A percentile compares a stretch with the other conserved stretches of the same genome.
phyloP scores from a whole-genome alignment of 345 rosid genomes.

The Gossypium longicalyx region DNA sequence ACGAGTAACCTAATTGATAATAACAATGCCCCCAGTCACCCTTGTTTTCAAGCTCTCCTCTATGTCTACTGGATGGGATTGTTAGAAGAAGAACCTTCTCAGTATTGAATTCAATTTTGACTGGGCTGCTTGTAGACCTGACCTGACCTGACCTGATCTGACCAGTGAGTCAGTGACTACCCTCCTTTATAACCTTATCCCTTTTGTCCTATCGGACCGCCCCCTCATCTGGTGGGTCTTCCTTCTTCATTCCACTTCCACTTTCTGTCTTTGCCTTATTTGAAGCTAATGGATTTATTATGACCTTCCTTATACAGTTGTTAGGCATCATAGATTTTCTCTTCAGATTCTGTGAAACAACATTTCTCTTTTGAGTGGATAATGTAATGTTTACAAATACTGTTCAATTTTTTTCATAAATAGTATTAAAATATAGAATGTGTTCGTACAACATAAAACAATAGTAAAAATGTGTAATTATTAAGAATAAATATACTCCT shows the following conservation, averaged over 20 bases:
- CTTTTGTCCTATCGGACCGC: slow-evolving; percentile 32
- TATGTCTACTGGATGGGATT: too few species aligned
- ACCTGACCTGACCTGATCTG: neutral
- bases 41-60: too few species aligned
- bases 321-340: too few species aligned
- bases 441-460: too few species aligned
- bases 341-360: too few species aligned
- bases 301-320: too few species aligned
- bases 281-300: neutral
- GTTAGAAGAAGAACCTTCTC: neutral
- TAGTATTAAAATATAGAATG: too few species aligned
- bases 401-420: too few species aligned
- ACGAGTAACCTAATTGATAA: neutral
- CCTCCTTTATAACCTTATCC: slow-evolving; percentile 29
- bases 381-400: too few species aligned
- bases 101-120: slow-evolving; percentile 16
- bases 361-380: too few species aligned
- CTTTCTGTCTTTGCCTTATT: neutral
- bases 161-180: neutral
- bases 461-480: too few species aligned
- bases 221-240: neutral
- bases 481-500: too few species aligned
- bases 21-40: neutral
- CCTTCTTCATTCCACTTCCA: neutral
- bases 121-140: neutral